Base-by-base conservation (phyloP, 129 eudicot species). In the Lonicera japonica region DNA sequence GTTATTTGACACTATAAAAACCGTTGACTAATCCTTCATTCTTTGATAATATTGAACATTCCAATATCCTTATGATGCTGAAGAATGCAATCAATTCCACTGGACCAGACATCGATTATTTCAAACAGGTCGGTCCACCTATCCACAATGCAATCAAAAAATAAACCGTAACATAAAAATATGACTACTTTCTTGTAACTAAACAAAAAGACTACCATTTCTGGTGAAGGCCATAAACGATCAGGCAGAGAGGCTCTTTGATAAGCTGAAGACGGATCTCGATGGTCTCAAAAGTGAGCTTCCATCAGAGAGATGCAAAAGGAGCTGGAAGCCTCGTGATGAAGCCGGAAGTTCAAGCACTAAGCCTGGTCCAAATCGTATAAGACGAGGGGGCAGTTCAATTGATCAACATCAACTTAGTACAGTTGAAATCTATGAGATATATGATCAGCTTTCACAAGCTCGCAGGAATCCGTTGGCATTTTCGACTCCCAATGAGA, bases 81-180 rank as follows among this genome's bases (percentile, higher is more conserved):
- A 54, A 20, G 18, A 73, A 73, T 22, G 77, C 72, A 25, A 47
- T 73, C 71, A 11, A 34, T 11, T 73, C 65, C 43, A 73, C 65
- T 50, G 14, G 56, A 7, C 40, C 70, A 8, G 14, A 51, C 4
- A 73, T 71, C 6, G n/a, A 58, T 1, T 73, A 73, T 19, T 58
- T 46, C 48, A 73, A 54, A 65, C 66, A 73, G 77, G 77, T 65
- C 1, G 52, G 64, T 58, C 23, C 59, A 58, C 58, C 25, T 8
- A 9, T 10, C 12, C 48, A 5, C 20, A 18, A n/a, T 23, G 19
- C 8, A 15, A 8, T 4, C 1, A 17, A 23, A 13, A 15, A 52
- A 4, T 6, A 16, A 10, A 10, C 7, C 8, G 1, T 11, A 22
- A 53, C 1, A 54, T 12, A n/a, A 29, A 29, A 29, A 10, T 11